phyloP scores from a whole-genome alignment of 2,329 filamentous ascomycete species.

The Cercospora sp. region DNA sequence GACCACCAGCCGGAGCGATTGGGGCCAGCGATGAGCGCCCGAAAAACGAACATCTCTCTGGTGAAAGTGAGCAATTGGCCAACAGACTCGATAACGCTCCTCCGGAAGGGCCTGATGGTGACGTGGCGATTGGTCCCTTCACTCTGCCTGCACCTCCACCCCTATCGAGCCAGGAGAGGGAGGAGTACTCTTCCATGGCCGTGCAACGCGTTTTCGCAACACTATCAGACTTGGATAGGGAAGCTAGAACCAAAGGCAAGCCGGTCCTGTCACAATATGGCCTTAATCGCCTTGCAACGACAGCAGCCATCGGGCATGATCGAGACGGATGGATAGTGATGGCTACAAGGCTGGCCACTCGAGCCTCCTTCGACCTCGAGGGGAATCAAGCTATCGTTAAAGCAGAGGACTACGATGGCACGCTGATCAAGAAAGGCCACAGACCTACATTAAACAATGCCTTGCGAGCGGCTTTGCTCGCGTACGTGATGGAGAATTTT shows the following conservation, averaged over 20 bases:
- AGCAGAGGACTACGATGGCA: slow-evolving; percentile 38
- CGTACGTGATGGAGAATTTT: slow-evolving; percentile 90
- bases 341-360: slow-evolving; percentile 79
- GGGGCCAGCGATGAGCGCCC: neutral
- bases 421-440: slow-evolving; percentile 26
- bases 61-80: slow-evolving; percentile 73
- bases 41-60: slow-evolving; percentile 42
- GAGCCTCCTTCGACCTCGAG: slow-evolving; percentile 71
- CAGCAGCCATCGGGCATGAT: slow-evolving; percentile 68
- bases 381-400: slow-evolving; percentile 38
- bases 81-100: slow-evolving; percentile 73
- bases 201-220: slow-evolving; percentile 76
- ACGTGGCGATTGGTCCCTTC: slow-evolving; percentile 69
- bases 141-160: slow-evolving; percentile 74
- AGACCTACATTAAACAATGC: slow-evolving; percentile 59
- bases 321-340: slow-evolving; percentile 90
- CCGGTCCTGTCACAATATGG: slow-evolving; percentile 55
- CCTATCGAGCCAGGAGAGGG: slow-evolving; percentile 68
- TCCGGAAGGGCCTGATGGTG: slow-evolving; percentile 41
- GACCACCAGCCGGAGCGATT: neutral
- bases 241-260: slow-evolving; percentile 56
- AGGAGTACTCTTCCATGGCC: slow-evolving; percentile 72
- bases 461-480: slow-evolving; percentile 78
- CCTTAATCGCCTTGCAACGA: slow-evolving; percentile 74
- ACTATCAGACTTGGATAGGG: slow-evolving; percentile 71